A percentile compares a stretch with the other conserved stretches of the same genome.
Evolutionary conservation across 1,284 basidiomycete genomes (phyloP).

Genomic region (Cutaneotrichosporon daszewskae): DNA sequence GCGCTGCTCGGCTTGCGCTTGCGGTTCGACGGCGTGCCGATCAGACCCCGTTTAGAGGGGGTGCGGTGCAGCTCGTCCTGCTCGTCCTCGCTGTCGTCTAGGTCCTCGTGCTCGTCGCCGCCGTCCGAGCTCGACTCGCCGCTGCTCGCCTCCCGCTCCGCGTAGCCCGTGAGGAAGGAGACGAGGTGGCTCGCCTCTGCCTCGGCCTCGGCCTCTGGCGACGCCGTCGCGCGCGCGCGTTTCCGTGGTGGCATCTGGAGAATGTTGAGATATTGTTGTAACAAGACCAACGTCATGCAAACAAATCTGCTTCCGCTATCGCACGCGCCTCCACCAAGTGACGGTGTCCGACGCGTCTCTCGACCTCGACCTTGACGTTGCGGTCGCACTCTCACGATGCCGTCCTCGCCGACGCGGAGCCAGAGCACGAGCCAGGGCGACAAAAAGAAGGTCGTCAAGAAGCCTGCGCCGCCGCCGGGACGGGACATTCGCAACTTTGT

Average conservation of each 20-base stretch:
- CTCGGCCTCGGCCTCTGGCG: neutral
- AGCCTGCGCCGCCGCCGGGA: constrained; percentile 10
- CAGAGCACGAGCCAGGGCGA: constrained; percentile 17
- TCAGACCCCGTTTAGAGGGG: constrained; percentile 13
- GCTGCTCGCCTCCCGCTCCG: constrained; percentile 16
- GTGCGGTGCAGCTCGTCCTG: constrained; percentile 14
- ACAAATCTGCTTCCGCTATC: constrained; percentile 8
- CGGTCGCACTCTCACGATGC: neutral
- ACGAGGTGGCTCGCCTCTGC: constrained; percentile 30
- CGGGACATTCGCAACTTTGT: constrained; percentile 29
- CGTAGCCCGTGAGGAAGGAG: constrained; percentile 42
- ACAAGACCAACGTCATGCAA: neutral
- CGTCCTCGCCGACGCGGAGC: constrained; percentile 1
- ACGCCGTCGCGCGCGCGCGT: neutral
- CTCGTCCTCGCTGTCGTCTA: constrained; percentile 26
- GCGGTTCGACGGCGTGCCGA: constrained; percentile 15
- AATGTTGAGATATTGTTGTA: neutral
- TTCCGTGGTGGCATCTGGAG: neutral
- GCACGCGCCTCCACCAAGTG: constrained; percentile 13
- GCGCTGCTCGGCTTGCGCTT: constrained; percentile 1
- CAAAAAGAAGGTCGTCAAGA: constrained; percentile 9
- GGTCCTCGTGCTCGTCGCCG: constrained; percentile 15
- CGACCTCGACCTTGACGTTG: neutral
- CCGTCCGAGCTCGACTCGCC: constrained; percentile 1
- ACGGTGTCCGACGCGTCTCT: constrained; percentile 10